A percentile compares a stretch with the other conserved stretches of the same genome.
These are phyloP conservation scores for Alternaria angustiovoidea DNA, from an alignment of 2,329 filamentous ascomycete genomes.

Conservation along the genomic window DNA sequence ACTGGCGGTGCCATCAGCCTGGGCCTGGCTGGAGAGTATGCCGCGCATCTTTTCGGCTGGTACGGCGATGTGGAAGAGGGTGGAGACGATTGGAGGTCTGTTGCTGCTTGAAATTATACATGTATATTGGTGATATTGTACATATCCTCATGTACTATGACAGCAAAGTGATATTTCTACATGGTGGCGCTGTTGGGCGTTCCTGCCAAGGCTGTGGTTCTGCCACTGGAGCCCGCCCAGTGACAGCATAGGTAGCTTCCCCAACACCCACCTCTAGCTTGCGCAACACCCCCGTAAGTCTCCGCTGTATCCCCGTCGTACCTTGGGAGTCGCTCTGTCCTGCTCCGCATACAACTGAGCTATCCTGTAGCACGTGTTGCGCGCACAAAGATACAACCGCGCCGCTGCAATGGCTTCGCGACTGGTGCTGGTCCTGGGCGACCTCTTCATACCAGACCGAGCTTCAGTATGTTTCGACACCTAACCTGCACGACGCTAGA, in stretches of 20 bases:
- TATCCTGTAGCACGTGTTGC: neutral
- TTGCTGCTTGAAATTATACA: neutral
- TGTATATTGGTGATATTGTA: neutral
- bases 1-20: constrained; percentile 67
- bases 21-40: constrained; percentile 65
- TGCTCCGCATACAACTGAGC: neutral
- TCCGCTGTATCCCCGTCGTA: neutral
- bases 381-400: neutral
- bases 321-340: neutral
- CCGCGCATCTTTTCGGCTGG: constrained; percentile 35
- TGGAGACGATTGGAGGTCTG: neutral
- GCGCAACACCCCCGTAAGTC: constrained; percentile 14
- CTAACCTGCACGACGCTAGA: constrained; percentile 22
- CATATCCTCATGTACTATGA: neutral
- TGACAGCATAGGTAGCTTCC: constrained; percentile 27
- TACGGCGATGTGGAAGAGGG: constrained; percentile 27
- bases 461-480: constrained; percentile 46
- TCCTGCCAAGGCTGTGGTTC: constrained; percentile 26
- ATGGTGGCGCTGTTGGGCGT: neutral
- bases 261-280: constrained; percentile 20
- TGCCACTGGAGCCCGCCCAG: constrained; percentile 23
- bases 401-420: constrained; percentile 50
- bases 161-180: too few species aligned
- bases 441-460: constrained; percentile 55
- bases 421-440: constrained; percentile 53